These are phyloP conservation scores for Venturiaceae sp. DNA, from an alignment of 2,329 filamentous ascomycete species.

Conservation along the genomic window DNA sequence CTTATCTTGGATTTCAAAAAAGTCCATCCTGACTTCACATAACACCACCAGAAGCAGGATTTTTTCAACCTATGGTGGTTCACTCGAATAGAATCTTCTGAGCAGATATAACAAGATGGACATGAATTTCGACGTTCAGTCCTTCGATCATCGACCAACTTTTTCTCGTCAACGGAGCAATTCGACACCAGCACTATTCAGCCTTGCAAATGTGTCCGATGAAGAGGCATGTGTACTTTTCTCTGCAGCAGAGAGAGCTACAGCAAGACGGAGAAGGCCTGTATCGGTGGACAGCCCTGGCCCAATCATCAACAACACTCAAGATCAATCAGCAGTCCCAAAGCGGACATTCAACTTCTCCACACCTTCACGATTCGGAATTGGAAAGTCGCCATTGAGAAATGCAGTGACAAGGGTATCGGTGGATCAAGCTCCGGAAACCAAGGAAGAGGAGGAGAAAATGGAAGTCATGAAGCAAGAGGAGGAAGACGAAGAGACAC, in stretches of 20 bases:
- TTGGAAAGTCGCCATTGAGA: slow-evolving; percentile 3
- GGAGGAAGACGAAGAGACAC: neutral
- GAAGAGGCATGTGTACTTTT: slow-evolving; percentile 7
- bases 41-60: neutral
- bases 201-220: neutral
- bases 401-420: neutral
- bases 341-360: neutral
- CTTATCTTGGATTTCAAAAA: neutral
- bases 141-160: neutral
- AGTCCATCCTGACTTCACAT: neutral
- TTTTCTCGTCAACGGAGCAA: slow-evolving; percentile 7
- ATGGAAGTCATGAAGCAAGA: neutral
- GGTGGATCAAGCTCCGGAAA: neutral
- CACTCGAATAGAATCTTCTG: neutral
- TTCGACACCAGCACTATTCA: slow-evolving; percentile 3
- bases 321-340: neutral
- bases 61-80: neutral
- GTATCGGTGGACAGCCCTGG: slow-evolving; percentile 7
- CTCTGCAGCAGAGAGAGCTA: slow-evolving; percentile 8
- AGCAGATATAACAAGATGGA: neutral
- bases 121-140: neutral
- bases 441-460: neutral
- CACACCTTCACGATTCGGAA: slow-evolving; percentile 6
- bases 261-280: slow-evolving; percentile 3
- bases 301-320: neutral